Conservation (phyloP, 257 asterid species). For the Solanum tarijense region DNA sequence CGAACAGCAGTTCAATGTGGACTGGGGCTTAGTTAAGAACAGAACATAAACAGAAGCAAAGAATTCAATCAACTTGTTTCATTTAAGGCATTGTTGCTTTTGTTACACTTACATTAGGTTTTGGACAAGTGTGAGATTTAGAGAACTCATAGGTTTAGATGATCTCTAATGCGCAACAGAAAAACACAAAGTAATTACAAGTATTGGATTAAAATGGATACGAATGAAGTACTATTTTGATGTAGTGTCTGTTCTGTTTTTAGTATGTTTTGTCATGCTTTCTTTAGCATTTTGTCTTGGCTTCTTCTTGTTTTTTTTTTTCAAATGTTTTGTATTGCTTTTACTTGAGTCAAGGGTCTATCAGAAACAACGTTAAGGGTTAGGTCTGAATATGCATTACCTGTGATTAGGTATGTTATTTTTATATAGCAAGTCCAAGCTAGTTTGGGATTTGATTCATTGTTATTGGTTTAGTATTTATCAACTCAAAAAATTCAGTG, state of each 20-base stretch:
- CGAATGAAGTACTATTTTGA: neutral
- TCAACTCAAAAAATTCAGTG: neutral
- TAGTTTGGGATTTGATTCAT: neutral
- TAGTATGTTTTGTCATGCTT: neutral
- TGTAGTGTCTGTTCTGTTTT: neutral
- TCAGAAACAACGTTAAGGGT: neutral
- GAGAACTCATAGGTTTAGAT: neutral
- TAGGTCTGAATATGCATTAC: neutral
- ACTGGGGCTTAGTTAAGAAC: neutral
- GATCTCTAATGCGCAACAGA: neutral
- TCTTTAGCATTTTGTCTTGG: neutral
- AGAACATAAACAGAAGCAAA: neutral
- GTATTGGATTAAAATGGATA: neutral
- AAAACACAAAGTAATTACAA: neutral
- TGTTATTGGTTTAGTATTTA: neutral
- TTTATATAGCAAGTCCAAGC: neutral
- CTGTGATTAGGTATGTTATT: neutral
- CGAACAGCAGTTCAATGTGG: neutral
- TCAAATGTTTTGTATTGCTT: neutral
- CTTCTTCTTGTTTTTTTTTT: neutral
- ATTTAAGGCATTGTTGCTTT: neutral
- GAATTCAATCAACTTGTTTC: neutral
- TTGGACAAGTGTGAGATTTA: neutral
- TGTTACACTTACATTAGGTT: neutral
- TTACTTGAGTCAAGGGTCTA: neutral